A percentile compares a stretch with the other conserved stretches of the same genome.
Conservation (phyloP, 148 eudicot genomes). For the Spergularia bocconei region DNA sequence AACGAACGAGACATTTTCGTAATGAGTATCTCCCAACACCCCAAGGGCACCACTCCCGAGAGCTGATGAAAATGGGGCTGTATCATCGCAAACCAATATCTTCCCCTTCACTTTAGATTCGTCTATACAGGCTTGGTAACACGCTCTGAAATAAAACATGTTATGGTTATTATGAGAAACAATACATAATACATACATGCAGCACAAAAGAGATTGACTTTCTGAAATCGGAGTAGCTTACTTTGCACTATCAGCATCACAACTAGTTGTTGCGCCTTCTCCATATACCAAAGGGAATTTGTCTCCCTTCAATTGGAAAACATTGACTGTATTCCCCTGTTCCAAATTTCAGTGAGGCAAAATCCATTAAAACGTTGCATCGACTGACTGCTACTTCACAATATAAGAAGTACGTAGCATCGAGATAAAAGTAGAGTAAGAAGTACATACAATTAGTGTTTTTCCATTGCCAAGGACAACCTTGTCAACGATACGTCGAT, state of each 20-base stretch:
- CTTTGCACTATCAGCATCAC: constrained; percentile 1
- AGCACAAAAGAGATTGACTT: neutral
- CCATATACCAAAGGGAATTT: constrained; percentile 41
- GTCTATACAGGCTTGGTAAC: constrained; percentile 11
- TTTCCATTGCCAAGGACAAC: constrained; percentile 31
- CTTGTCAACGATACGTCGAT: constrained; percentile 26
- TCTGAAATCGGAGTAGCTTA: neutral
- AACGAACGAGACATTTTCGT: neutral
- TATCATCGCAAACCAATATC: constrained; percentile 28
- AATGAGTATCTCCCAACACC: neutral
- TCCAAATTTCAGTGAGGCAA: neutral
- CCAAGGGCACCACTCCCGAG: constrained; percentile 24
- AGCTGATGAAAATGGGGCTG: neutral
- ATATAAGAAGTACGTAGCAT: too few species aligned
- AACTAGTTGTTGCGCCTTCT: constrained; percentile 12
- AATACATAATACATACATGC: neutral
- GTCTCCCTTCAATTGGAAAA: constrained; percentile 26
- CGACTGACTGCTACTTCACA: too few species aligned
- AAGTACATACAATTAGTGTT: constrained; percentile 24
- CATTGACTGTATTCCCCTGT: constrained; percentile 42
- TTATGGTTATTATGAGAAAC: neutral
- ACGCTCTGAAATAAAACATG: constrained; percentile 5
- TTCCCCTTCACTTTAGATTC: constrained; percentile 30
- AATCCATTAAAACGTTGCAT: too few species aligned
- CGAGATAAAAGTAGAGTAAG: neutral